A percentile compares a stretch with the other conserved stretches of the same genome.
Evolutionary conservation across 495 filamentous ascomycete species (phyloP).

Genomic region (Trichoderma erinaceum): DNA sequence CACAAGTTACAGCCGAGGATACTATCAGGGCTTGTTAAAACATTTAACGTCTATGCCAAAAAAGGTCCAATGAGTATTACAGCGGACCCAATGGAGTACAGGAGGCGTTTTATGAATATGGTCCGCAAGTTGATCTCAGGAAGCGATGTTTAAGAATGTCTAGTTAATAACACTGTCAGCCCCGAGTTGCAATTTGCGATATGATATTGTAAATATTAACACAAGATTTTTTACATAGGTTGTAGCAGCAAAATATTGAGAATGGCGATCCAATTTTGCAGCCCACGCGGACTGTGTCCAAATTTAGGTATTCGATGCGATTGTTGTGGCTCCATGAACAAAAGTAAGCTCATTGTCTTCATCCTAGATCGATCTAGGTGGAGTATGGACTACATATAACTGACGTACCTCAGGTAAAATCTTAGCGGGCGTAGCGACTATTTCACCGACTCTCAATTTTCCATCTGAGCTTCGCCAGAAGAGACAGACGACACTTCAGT

Average conservation of each 20-base stretch:
- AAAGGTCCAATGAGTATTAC: slow-evolving; percentile 67
- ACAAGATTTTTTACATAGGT: too few species aligned
- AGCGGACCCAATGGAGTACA: slow-evolving; percentile 58
- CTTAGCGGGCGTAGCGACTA: not conserved
- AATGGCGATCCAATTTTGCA: not conserved
- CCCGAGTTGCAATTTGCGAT: too few species aligned
- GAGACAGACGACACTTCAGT: not conserved
- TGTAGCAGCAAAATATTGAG: too few species aligned
- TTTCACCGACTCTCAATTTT: not conserved
- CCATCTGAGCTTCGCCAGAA: not conserved
- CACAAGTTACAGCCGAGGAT: slow-evolving; percentile 56
- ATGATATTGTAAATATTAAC: too few species aligned
- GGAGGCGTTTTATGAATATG: slow-evolving; percentile 58
- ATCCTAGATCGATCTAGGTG: not conserved
- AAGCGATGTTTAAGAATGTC: too few species aligned
- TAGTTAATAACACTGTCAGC: too few species aligned
- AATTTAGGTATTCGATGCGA: not conserved
- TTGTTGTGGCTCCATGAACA: not conserved
- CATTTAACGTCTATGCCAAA: slow-evolving; percentile 51
- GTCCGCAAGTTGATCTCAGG: not conserved
- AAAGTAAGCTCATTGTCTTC: not conserved
- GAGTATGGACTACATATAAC: not conserved
- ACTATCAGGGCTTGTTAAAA: slow-evolving; percentile 54
- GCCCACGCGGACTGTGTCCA: not conserved
- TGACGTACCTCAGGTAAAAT: not conserved